phyloP scores from a whole-genome alignment of 164 flowering plant genomes.

The Cinnamomum chago region DNA sequence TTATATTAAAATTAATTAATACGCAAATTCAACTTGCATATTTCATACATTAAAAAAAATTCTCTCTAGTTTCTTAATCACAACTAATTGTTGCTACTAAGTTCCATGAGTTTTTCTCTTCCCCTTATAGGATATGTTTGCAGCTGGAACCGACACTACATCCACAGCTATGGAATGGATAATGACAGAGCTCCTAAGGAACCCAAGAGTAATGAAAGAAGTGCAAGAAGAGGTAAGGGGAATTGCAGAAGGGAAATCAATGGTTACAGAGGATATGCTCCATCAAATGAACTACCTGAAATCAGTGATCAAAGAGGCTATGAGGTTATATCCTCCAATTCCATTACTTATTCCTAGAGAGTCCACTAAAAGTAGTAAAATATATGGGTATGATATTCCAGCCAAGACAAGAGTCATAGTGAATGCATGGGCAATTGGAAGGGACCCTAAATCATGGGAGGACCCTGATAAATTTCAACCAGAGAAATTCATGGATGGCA shows the following conservation, averaged over 20 bases:
- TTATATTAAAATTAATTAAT: no score
- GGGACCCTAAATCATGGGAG: conserved; percentile 24
- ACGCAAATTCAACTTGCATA: no score
- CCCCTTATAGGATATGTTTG: not conserved
- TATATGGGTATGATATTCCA: conserved; percentile 24
- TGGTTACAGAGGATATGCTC: conserved; percentile 23
- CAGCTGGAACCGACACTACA: not conserved
- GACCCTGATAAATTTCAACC: conserved; percentile 28
- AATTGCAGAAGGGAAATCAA: conserved; percentile 17
- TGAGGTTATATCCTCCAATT: conserved; percentile 30
- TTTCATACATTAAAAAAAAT: no score
- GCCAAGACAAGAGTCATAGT: conserved; percentile 21
- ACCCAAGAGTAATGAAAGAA: conserved; percentile 4
- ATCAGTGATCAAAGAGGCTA: conserved; percentile 28
- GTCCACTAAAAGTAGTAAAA: conserved; percentile 14
- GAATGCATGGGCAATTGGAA: conserved; percentile 29
- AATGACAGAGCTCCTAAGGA: not conserved
- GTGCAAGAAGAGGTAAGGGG: conserved; percentile 17
- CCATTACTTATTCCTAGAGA: conserved; percentile 31
- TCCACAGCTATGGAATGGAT: not conserved
- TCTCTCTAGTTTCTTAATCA: no score
- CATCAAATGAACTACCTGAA: conserved; percentile 22
- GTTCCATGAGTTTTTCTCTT: not conserved
- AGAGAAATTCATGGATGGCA: conserved; percentile 19
- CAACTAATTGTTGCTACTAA: not conserved